These are phyloP conservation scores for Petunia hybrid DNA, from an alignment of 305 asterid species.

Conservation along the genomic window DNA sequence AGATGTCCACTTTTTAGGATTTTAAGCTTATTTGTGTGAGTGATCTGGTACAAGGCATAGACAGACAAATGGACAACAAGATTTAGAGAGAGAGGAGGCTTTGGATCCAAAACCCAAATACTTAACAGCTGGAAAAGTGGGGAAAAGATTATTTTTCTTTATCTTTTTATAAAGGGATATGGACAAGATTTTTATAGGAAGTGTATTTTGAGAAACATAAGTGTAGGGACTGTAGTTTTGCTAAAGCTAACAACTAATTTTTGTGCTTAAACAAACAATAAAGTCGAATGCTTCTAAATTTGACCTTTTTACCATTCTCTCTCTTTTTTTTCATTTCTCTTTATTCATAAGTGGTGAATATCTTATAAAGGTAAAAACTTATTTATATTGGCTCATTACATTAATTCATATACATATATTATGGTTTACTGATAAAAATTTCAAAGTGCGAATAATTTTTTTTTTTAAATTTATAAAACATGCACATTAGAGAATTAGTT, in stretches of 20 bases:
- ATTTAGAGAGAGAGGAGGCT: constrained; percentile 24
- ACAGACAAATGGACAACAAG: constrained; percentile 5
- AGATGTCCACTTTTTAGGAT: not conserved
- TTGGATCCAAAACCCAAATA: constrained; percentile 18
- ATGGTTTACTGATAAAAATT: no score
- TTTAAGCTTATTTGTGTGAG: not conserved
- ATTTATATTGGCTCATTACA: no score
- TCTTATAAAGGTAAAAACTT: not conserved
- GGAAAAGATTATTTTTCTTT: not conserved
- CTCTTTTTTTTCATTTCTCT: not conserved
- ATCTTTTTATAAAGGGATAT: not conserved
- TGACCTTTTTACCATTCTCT: not conserved
- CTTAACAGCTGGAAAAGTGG: not conserved
- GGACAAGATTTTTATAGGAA: constrained; percentile 31
- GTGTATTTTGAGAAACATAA: not conserved
- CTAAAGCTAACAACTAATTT: not conserved
- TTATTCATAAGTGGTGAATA: not conserved
- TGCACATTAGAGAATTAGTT: no score
- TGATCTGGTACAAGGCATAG: constrained; percentile 15
- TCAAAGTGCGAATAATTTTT: no score
- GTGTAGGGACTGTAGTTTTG: not conserved
- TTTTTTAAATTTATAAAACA: no score
- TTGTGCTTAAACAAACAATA: not conserved
- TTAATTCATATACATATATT: no score
- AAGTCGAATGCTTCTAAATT: not conserved